Conservation (phyloP, 2,329 filamentous ascomycete genomes). For the Monilinia fructigena region DNA sequence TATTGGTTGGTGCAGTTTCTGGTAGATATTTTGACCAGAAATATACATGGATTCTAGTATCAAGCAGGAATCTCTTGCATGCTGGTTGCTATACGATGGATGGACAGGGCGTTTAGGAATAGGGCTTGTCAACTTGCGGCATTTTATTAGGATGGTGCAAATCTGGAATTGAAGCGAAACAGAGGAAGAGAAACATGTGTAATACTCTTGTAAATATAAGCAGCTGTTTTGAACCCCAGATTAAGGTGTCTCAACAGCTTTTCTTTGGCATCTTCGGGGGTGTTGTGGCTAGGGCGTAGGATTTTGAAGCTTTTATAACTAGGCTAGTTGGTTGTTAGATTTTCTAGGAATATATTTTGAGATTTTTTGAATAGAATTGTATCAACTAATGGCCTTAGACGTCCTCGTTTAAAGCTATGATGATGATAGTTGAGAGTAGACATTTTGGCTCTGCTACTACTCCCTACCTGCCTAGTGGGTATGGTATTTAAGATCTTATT, state of each 20-base stretch:
- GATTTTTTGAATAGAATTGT: too few relatives aligned
- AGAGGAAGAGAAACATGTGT: not conserved
- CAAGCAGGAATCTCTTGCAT: not conserved
- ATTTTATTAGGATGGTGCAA: not conserved
- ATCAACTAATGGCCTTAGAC: too few relatives aligned
- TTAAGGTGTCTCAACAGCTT: not conserved
- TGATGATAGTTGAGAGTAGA: too few relatives aligned
- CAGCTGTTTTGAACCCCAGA: not conserved
- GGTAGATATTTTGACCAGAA: conserved; percentile 51
- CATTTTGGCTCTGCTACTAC: too few relatives aligned
- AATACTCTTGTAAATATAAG: conserved; percentile 20
- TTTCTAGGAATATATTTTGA: not conserved
- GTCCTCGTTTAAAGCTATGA: too few relatives aligned
- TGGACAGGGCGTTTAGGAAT: conserved; percentile 8
- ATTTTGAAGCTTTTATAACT: not conserved
- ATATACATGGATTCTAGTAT: not conserved
- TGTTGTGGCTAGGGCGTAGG: not conserved
- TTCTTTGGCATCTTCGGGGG: not conserved
- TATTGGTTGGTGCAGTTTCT: conserved; percentile 98
- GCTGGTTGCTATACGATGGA: not conserved
- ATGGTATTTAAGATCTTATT: too few relatives aligned
- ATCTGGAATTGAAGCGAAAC: not conserved
- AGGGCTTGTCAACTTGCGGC: not conserved
- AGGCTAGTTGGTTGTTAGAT: not conserved
- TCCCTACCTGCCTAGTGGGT: too few relatives aligned